Conservation (phyloP, 164 flowering plant genomes). For the Piper betle region DNA sequence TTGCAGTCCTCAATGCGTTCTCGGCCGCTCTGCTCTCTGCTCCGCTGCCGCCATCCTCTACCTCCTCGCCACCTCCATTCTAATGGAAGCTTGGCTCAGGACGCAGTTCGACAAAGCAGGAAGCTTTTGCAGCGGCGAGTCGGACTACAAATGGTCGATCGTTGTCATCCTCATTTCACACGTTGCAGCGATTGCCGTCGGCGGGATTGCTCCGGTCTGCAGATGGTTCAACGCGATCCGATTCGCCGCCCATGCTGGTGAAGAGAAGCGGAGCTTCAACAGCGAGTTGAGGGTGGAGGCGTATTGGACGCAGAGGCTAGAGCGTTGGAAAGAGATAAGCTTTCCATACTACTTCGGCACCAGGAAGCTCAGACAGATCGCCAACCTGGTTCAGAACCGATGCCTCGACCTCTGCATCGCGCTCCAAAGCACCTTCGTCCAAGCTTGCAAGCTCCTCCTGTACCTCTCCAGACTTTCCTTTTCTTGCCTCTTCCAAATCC, state of each 20-base stretch:
- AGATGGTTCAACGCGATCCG: slow-evolving; percentile 1
- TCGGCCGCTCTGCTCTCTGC: slow-evolving; percentile 41
- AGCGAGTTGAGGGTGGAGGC: slow-evolving; percentile 19
- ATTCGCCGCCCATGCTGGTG: not conserved
- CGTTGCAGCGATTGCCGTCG: not conserved
- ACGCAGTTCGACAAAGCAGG: slow-evolving; percentile 19
- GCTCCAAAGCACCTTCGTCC: slow-evolving; percentile 27
- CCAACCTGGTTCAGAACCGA: not conserved
- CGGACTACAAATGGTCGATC: slow-evolving; percentile 53
- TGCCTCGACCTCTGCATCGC: slow-evolving; percentile 17
- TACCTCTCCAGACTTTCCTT: slow-evolving; percentile 21
- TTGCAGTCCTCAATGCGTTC: slow-evolving; percentile 44
- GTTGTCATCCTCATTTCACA: not conserved
- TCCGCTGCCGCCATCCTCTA: slow-evolving; percentile 43
- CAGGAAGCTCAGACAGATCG: not conserved
- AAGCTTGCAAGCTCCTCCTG: slow-evolving; percentile 27
- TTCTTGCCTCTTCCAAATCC: slow-evolving; percentile 7
- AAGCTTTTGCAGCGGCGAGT: slow-evolving; percentile 34
- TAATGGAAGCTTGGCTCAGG: slow-evolving; percentile 32
- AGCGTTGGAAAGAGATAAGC: slow-evolving; percentile 21
- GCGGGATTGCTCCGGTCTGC: slow-evolving; percentile 1
- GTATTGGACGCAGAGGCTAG: slow-evolving; percentile 35
- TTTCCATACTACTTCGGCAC: not conserved
- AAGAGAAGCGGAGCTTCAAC: not conserved
- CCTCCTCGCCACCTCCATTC: slow-evolving; percentile 24